A percentile compares a stretch with the other conserved stretches of the same genome.
Conservation (phyloP, 805 yeast genomes). For the Teunomyces pallodes region DNA sequence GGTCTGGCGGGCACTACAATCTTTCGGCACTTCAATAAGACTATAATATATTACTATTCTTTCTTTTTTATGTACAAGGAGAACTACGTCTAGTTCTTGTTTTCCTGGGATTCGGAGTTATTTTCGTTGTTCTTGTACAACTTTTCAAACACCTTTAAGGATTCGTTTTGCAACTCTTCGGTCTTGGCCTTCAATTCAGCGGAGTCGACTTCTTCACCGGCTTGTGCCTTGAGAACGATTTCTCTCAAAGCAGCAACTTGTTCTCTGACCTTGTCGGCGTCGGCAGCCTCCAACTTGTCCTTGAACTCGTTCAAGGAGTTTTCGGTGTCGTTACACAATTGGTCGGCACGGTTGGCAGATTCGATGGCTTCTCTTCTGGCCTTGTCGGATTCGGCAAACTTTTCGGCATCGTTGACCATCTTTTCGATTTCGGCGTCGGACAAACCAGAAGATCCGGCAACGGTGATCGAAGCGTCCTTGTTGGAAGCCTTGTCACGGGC, state of each 20-base stretch:
- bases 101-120: slow-evolving; percentile 21
- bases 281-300: slow-evolving; percentile 46
- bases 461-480: slow-evolving; percentile 93
- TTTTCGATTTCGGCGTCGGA: slow-evolving; percentile 86
- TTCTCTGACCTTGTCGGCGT: slow-evolving; percentile 48
- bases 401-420: slow-evolving; percentile 89
- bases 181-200: slow-evolving; percentile 68
- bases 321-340: slow-evolving; percentile 58
- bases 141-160: slow-evolving; percentile 76
- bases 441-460: slow-evolving; percentile 93
- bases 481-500: slow-evolving; percentile 92
- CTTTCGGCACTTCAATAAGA: slow-evolving; percentile 4
- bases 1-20: slow-evolving; percentile 8
- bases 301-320: slow-evolving; percentile 47
- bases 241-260: slow-evolving; percentile 61
- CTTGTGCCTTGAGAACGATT: slow-evolving; percentile 61
- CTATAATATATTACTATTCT: too few relatives aligned
- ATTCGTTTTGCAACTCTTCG: slow-evolving; percentile 70
- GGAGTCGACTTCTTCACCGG: slow-evolving; percentile 60
- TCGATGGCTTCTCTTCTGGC: slow-evolving; percentile 82
- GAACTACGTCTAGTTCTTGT: slow-evolving; percentile 22
- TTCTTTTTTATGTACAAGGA: slow-evolving; percentile 10
- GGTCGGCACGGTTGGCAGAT: slow-evolving; percentile 80
- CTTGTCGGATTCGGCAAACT: slow-evolving; percentile 83
- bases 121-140: slow-evolving; percentile 33